Base-by-base conservation (phyloP, 257 asterid genomes). In the Dorcoceras hygrometricum region DNA sequence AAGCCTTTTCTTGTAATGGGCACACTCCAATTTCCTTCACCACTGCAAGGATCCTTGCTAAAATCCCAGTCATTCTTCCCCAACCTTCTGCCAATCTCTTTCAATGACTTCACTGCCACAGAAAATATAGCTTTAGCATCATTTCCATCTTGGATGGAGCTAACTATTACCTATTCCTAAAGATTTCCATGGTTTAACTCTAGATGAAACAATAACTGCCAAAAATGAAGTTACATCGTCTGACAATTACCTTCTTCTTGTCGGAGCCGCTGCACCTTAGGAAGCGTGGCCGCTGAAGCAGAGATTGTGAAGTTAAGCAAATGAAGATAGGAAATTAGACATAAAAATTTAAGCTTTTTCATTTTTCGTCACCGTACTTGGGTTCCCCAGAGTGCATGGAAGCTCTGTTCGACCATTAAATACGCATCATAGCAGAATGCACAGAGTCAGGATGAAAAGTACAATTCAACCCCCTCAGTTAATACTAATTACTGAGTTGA, bases 61-160 rank as follows among this genome's bases (percentile, higher is more conserved):
- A 89, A 87, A 68, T 89, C 84, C 97, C 98, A 92, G 73, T 89
- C 98, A 23, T 19, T 84, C 58, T 87, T 89, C 75, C 96, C 95
- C 73, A 92, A 27, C 65, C 79, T 76, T 72, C 57, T 79, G 14
- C 78, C 89, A 57, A 92, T 86, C 76, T 80, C 87, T 65, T 57
- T 84, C 84, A 89, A 73, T 26, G 88, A 87, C 69, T 20, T 71
- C 78, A 87, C 98, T 91, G 75, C 73, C 39, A 79, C 54, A 22
- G 22, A 63, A 59, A 46, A 76, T 50, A 58, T n/a, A 54, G 62
- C 16, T 25, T 23, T 43, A 2, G 28, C n/a, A 12, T 18, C 20
- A 57, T n/a, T 54, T 27, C 22, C 54, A 43, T 53, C 57, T 67
- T 68, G 73, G 72, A 50, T 57, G 56, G 18, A 36, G 16, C 56